Conservation (phyloP, 1,139 yeast genomes). For the Diutina scorzettiae region DNA sequence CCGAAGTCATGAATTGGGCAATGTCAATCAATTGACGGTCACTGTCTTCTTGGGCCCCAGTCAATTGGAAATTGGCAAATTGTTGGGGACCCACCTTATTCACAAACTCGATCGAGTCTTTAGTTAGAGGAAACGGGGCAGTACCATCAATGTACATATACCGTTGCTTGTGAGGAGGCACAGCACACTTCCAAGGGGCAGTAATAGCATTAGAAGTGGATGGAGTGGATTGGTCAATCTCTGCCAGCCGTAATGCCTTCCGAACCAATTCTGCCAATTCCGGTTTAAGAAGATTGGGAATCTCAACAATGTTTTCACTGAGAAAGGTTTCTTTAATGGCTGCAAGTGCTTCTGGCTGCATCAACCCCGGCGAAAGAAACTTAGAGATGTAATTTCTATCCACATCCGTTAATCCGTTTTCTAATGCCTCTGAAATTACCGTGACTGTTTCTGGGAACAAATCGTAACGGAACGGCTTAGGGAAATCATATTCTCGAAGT, state of each 20-base stretch:
- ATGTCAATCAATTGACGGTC: slow-evolving; percentile 35
- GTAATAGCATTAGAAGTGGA: slow-evolving; percentile 39
- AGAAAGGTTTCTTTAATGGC: slow-evolving; percentile 40
- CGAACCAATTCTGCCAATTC: slow-evolving; percentile 40
- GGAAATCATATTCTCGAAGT: slow-evolving; percentile 72
- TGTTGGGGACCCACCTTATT: slow-evolving; percentile 37
- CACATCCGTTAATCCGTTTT: slow-evolving; percentile 12
- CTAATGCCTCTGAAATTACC: slow-evolving; percentile 13
- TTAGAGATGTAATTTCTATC: slow-evolving; percentile 37
- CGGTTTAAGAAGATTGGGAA: slow-evolving; percentile 48
- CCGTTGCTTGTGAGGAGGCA: slow-evolving; percentile 90
- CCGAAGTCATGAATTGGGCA: slow-evolving; percentile 47
- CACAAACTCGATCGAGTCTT: slow-evolving; percentile 16
- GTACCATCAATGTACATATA: slow-evolving; percentile 76
- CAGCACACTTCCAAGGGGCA: slow-evolving; percentile 81
- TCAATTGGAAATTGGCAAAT: slow-evolving; percentile 38
- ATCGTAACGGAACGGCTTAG: slow-evolving; percentile 37
- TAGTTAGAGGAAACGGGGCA: slow-evolving; percentile 17
- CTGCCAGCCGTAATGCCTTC: slow-evolving; percentile 36
- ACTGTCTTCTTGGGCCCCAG: slow-evolving; percentile 12
- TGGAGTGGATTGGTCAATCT: slow-evolving; percentile 51
- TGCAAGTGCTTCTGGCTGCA: slow-evolving; percentile 29
- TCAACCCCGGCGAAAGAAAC: slow-evolving; percentile 46
- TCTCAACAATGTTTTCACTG: slow-evolving; percentile 60
- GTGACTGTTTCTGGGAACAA: slow-evolving; percentile 20